Evolutionary conservation across 2,329 filamentous ascomycete genomes (phyloP), one percentile per base, ranked within the genome.

Genomic region (Apiospora aurea): DNA sequence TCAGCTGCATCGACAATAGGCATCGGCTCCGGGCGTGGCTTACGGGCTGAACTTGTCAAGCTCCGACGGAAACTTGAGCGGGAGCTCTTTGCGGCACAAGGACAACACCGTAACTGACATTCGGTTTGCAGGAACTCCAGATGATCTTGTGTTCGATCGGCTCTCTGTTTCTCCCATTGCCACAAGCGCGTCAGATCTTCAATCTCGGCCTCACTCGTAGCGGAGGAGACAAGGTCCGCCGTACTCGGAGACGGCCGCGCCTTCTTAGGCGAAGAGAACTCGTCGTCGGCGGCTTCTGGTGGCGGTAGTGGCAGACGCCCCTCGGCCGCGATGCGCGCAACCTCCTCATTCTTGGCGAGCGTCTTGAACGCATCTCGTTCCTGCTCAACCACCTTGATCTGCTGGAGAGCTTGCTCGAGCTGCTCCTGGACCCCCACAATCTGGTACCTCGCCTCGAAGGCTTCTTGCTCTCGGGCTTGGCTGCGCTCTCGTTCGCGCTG

Each of bases 111-210:
- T 75, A 95, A 87, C 69, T 90, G 87, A 79, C 92, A 94, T 80
- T 96, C 93, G 71, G 92, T 88, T 78, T 93, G 89, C 79, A 95
- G 85, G 80, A 94, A 95, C 44, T 95, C 92, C 67, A 94, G 86
- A 78, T 93, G 89, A 73, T 94, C 93, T 74, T 92, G 86, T 0
- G 93, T 92, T 10, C 92, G 88, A 74, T 92, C 87, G 13, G 92
- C 91, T 71, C 91, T 86, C 78, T 89, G 87, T 82, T 88, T 79
- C 77, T 89, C 88, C 87, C 88, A 90, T 71, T 87, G 83, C 78
- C 88, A 84, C 70, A 88, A 82, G 7, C 82, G 82, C 0, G 83
- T 83, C 53, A 90, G 81, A 75, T 90, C 87, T 64, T 90, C 88
- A 46, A 90, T 86, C 76, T 90, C 89, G n/a, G 85, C 82, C 75